Base-by-base conservation (phyloP, 192 early-diverging fungal genomes). In the Gigaspora rosea region DNA sequence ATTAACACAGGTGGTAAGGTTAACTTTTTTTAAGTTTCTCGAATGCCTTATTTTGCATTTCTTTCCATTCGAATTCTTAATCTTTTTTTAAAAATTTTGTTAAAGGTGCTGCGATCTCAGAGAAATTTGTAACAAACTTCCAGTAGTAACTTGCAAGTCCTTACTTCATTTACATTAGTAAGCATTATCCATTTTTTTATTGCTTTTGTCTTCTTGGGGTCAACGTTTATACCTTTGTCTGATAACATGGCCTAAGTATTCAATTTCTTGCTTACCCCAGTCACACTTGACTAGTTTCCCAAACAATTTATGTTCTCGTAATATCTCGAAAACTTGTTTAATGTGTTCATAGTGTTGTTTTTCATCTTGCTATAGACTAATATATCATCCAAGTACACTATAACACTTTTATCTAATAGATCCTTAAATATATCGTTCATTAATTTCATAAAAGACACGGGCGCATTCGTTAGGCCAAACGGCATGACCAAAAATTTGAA, bases 391-490 rank as follows among this genome's bases (percentile, higher is more conserved):
- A 88, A 56, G 52, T 86, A 88, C 0, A 82, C 71, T 41, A 80
- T 75, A 54, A 75, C 80, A n/a, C 71, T 71, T 2, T 77, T 4
- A 49, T 86, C 81, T 0, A 86, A 41, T n/a, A 79, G 36, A 11
- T 84, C 83, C 0, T 61, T 12, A 48, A 92, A 76, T 1, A 84
- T 58, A 18, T 85, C 78, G 62, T 89, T 86, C 20, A 90, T 86
- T 1, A 87, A 51, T 0, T 69, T 67, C 75, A 87, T 85, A 78
- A 94, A 92, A 0, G 85, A 81, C 0, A 84, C 88, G 0, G 90
- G 89, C 0, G 85, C 87, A 76, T 91, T 92, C 16, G 81, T 83
- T 2, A 92, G 65, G 0, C 91, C 90, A 71, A 91, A 90, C 0
- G 90, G 90, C 54, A 93, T 69, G 15, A 91, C 89, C 0, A 76